phyloP scores from a whole-genome alignment of 2,329 filamentous ascomycete species.

The Periconia sp. region DNA sequence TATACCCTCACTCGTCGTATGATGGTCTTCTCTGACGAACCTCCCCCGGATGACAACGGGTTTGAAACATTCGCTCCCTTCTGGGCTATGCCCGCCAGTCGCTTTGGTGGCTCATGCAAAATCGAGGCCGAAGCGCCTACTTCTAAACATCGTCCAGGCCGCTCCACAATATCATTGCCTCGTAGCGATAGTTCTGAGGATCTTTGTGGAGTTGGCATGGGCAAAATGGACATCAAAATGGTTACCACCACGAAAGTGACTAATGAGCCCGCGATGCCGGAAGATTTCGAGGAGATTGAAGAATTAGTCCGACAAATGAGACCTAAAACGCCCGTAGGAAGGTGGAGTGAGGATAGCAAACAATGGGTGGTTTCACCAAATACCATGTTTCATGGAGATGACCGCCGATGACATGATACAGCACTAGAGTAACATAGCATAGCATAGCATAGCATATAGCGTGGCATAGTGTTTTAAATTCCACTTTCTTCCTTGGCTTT shows the following conservation, averaged over 20 bases:
- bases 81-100: constrained; percentile 33
- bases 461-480: too few relatives aligned
- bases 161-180: constrained; percentile 19
- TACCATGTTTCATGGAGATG: neutral
- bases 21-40: constrained; percentile 55
- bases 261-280: constrained; percentile 35
- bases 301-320: constrained; percentile 23
- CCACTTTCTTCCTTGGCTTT: too few relatives aligned
- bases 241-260: constrained; percentile 38
- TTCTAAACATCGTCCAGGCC: constrained; percentile 8
- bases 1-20: constrained; percentile 61
- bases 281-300: constrained; percentile 38
- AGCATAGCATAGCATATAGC: too few relatives aligned
- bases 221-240: constrained; percentile 32
- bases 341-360: constrained; percentile 38
- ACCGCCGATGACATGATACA: neutral
- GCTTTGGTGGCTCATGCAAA: constrained; percentile 50
- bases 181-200: constrained; percentile 29
- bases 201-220: constrained; percentile 21
- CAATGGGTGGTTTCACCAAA: neutral
- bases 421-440: too few relatives aligned
- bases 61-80: constrained; percentile 41
- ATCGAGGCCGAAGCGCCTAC: constrained; percentile 35
- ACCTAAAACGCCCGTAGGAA: constrained; percentile 27
- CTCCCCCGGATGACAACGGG: constrained; percentile 37